These are phyloP conservation scores for Aechmea fasciata DNA, from an alignment of 176 grass and related monocot genomes.

Conservation along the genomic window DNA sequence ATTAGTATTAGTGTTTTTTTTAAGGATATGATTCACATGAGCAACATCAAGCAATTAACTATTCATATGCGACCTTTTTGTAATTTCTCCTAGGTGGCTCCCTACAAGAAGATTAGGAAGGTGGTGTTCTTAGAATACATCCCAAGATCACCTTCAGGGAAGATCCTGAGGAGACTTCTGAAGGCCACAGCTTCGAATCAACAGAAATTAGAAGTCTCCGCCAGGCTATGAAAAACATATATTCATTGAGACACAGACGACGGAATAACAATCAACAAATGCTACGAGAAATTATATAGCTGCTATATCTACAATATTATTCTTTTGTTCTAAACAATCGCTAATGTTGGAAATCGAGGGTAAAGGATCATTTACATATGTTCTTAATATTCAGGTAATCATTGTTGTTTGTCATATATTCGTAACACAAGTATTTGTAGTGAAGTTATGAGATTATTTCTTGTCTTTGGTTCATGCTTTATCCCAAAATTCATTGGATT, in stretches of 20 bases:
- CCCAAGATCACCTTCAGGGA: constrained; percentile 44
- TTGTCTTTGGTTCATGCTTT: too few species aligned
- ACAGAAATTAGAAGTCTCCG: constrained; percentile 10
- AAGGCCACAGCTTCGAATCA: constrained; percentile 10
- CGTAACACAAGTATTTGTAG: too few species aligned
- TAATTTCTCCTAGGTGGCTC: constrained; percentile 32
- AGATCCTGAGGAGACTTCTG: constrained; percentile 43
- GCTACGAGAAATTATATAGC: not conserved
- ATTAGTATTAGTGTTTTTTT: not conserved
- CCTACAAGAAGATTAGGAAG: constrained; percentile 48
- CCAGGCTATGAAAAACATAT: constrained; percentile 26
- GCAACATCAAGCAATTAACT: not conserved
- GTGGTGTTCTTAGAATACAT: constrained; percentile 44
- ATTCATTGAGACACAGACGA: not conserved
- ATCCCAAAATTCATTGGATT: too few species aligned
- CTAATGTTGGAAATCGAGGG: too few species aligned
- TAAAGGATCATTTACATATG: too few species aligned
- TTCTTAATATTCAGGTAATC: too few species aligned
- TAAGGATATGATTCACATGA: not conserved
- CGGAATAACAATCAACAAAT: not conserved
- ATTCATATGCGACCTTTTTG: not conserved
- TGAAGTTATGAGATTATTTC: too few species aligned
- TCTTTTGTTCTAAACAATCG: not conserved
- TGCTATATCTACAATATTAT: not conserved
- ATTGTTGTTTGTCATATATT: too few species aligned